Base-by-base conservation (phyloP, 1,284 basidiomycete species). In the Moesziomyces globuligerus region DNA sequence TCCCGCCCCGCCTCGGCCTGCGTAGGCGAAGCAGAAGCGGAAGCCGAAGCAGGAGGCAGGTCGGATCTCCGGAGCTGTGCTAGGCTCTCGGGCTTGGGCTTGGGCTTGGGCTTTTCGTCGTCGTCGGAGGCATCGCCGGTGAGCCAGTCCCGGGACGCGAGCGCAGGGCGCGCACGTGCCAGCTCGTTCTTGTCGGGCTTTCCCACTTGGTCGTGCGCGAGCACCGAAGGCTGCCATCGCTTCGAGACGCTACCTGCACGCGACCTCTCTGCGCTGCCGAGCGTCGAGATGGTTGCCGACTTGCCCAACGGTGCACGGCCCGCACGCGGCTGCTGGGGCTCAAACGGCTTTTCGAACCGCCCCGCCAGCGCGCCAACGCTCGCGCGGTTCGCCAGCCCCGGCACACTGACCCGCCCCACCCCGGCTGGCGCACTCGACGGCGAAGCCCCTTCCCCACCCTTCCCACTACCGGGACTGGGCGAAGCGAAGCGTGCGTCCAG, bases 341-440 rank as follows among this genome's bases (percentile, higher is more conserved):
- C 53, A 17, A 61, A 56, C 2, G 61, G 61, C 32, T 57, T 47
- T 32, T 70, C 58, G 48, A 75, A 75, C 17, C 62, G 56, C 9
- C 72, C 65, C 2, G 74, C 72, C 58, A 76, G 62, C 1, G 69
- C 69, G 15, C 68, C 67, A 18, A 76, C 62, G 34, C 65, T 69
- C 0, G 59, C 62, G 13, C 74, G 48, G 21, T 72, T 69, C 9
- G 71, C 49, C 1, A 74, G 54, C 4, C 67, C 74, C 17, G 69
- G 57, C 10, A 62, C 52, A 26, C 28, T 53, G 36, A 66, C 49
- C 17, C 40, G 32, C 10, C 48, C 38, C 11, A 25, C 25, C 25
- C 47, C 24, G 17, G 48, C 32, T 11, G 49, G 41, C 48, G 44
- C 23, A 25, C 34, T 44, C 3, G 48, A 48, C 20, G 57, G 47